Base-by-base conservation (phyloP, 192 early-diverging fungal species). In the Backusella australiensis region DNA sequence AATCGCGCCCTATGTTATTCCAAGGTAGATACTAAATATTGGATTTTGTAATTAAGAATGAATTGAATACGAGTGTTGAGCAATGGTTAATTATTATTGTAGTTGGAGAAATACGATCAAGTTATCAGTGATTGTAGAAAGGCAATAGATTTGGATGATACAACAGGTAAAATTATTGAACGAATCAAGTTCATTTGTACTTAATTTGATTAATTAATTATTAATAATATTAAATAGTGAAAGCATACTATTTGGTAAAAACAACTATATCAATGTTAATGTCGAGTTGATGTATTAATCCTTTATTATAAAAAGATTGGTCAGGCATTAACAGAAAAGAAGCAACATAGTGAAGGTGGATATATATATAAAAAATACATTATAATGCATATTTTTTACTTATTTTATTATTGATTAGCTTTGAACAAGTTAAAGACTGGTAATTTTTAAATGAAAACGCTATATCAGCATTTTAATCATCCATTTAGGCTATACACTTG, bases 1-100 rank as follows among this genome's bases (percentile, higher is more conserved):
- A 96, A 96, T 74, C 82, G 95, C 12, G 94, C 94, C 14, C 85
- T 94, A 12, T 93, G 91, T 71, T 90, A 89, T 68, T 86, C 93
- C 32, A 89, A 89, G 73, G 86, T 86, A 81, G 46, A 29, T 56
- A 59, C n/a, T 6, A 38, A 7, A 8, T 39, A 39, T 39, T 39
- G 9, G 0, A 12, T 38, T 12, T 44, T 17, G 0, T 44, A 5
- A 17, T 32, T 32, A 32, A 32, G 32, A 32, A 32, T 32, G 32
- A 32, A 3, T 32, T 32, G 32, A 3, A 32, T 32, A 44, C 12
- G 17, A 44, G 42, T 17, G 15, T 17, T 44, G 4, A 44, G 14
- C 42, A 17, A 4, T 44, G 3, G 0, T 44, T 56, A 9, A 9
- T 21, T 21, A 17, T 14, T 53, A 32, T 32, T 3, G 32, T 78